Percentiles rank a stretch among this genome's conserved stretches.
Evolutionary conservation across 2,329 filamentous ascomycete species (phyloP).

Genomic region (Diplodia seriata): DNA sequence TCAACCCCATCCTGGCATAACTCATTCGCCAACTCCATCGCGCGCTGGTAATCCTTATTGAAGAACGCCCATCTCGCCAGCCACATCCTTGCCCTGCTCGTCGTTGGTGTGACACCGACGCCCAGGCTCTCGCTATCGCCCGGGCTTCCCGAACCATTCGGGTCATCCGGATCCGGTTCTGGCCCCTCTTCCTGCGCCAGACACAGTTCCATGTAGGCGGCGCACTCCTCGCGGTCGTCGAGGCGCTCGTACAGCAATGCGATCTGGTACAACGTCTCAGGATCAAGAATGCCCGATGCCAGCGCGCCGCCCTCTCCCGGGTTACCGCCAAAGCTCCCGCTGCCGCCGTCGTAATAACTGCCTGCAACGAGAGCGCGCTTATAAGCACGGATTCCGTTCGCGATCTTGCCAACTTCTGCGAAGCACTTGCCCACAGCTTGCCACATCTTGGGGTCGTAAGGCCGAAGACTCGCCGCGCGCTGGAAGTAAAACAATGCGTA

Average conservation of each 20-base stretch:
- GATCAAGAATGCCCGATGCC: constrained; percentile 73
- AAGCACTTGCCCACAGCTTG: constrained; percentile 92
- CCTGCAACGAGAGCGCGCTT: constrained; percentile 91
- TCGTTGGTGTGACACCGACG: constrained; percentile 88
- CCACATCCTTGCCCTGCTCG: constrained; percentile 93
- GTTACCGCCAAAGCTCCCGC: constrained; percentile 57
- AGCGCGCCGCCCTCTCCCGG: constrained; percentile 51
- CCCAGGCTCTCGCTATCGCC: constrained; percentile 60
- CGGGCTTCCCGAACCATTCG: constrained; percentile 35
- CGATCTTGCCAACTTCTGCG: constrained; percentile 82
- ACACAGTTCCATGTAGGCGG: constrained; percentile 94
- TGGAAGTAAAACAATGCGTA: constrained; percentile 99
- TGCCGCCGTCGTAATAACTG: constrained; percentile 78
- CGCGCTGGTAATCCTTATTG: constrained; percentile 75
- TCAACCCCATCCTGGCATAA: constrained; percentile 95
- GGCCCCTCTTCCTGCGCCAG: constrained; percentile 86
- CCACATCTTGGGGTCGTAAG: constrained; percentile 99
- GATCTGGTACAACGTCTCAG: constrained; percentile 89
- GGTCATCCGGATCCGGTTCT: constrained; percentile 44
- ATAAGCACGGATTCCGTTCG: constrained; percentile 93
- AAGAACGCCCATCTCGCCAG: constrained; percentile 82
- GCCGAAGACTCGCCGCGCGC: constrained; percentile 87
- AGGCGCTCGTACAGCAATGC: constrained; percentile 86
- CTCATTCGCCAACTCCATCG: constrained; percentile 84
- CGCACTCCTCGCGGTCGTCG: constrained; percentile 78